Conservation (phyloP, 345 rosid genomes). For the Gossypioides kirkii region DNA sequence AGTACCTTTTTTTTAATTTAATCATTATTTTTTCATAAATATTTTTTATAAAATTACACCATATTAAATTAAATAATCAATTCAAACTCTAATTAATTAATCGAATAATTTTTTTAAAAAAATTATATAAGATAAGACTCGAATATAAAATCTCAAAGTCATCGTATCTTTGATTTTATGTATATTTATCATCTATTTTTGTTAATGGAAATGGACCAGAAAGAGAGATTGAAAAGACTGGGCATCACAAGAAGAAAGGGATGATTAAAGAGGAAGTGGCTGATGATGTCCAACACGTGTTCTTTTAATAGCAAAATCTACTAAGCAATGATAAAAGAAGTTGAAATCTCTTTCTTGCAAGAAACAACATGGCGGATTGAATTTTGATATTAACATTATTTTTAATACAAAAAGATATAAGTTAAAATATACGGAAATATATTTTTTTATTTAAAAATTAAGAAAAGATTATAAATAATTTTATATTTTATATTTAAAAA, state of each 20-base stretch:
- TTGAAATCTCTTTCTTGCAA: background rate
- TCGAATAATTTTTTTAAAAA: too few species aligned
- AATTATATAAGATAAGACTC: too few species aligned
- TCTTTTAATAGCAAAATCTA: slow-evolving; percentile 7
- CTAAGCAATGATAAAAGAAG: background rate
- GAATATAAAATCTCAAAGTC: too few species aligned
- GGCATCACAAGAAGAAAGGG: background rate
- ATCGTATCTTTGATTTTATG: too few species aligned
- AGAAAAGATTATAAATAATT: too few species aligned
- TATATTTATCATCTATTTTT: background rate
- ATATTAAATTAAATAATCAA: too few species aligned
- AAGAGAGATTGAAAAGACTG: background rate
- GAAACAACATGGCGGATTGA: fast-evolving
- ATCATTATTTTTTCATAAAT: background rate
- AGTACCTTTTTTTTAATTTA: background rate
- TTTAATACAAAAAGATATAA: fast-evolving
- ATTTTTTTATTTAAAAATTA: too few species aligned
- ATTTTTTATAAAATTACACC: too few species aligned
- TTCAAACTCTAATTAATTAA: too few species aligned
- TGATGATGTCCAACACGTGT: slow-evolving; percentile 17
- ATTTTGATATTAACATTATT: too few species aligned
- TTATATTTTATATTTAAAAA: fast-evolving
- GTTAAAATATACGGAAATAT: fast-evolving
- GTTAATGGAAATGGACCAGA: background rate
- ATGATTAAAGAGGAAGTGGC: slow-evolving; percentile 6